These are phyloP conservation scores for Atalantia buxifolia DNA, from an alignment of 345 rosid species.

Conservation along the genomic window DNA sequence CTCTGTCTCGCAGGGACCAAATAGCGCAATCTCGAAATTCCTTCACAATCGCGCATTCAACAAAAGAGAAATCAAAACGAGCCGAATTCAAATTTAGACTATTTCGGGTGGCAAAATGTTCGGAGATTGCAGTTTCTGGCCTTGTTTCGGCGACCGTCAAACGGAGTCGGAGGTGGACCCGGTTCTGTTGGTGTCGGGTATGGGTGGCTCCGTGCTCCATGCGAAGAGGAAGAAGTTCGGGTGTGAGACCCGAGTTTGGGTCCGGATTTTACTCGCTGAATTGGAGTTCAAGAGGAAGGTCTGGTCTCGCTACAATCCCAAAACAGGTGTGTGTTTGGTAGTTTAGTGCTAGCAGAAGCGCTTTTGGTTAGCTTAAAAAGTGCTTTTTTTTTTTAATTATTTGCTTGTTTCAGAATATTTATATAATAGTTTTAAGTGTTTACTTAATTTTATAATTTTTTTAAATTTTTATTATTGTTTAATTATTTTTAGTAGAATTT, in stretches of 20 bases:
- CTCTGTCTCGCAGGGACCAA: neutral
- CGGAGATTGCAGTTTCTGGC: conserved; percentile 31
- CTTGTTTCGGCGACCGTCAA: conserved; percentile 42
- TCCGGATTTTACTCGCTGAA: conserved; percentile 71
- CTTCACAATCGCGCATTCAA: neutral
- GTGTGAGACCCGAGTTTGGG: conserved; percentile 72
- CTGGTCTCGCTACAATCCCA: conserved; percentile 80
- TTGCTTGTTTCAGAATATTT: no score
- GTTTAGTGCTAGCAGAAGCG: neutral
- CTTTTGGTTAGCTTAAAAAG: neutral
- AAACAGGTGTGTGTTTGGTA: conserved; percentile 45
- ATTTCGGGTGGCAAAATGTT: conserved; percentile 14
- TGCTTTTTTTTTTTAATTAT: neutral
- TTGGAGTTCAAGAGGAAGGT: conserved; percentile 68
- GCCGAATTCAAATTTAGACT: neutral
- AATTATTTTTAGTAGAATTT: no score
- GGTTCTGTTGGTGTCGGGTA: conserved; percentile 69
- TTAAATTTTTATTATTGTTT: no score
- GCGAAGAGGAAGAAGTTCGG: conserved; percentile 56
- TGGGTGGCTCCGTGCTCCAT: conserved; percentile 73
- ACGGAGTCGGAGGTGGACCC: conserved; percentile 43
- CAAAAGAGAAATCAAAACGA: neutral
- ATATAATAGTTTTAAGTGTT: no score
- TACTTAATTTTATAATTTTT: no score
- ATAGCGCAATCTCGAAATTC: neutral